phyloP scores from a whole-genome alignment of 257 asterid genomes.

The Primulina eburnea region DNA sequence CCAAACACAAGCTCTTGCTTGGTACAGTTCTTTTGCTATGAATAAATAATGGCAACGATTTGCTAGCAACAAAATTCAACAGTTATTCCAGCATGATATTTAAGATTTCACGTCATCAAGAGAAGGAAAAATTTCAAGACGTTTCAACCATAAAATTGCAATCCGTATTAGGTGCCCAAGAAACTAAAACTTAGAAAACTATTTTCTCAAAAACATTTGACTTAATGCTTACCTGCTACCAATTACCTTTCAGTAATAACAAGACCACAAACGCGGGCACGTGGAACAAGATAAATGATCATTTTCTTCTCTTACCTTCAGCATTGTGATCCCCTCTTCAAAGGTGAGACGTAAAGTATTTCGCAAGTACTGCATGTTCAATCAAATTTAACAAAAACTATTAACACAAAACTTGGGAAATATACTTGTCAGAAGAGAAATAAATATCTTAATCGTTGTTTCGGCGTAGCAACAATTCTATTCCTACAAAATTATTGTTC shows the following conservation, averaged over 20 bases:
- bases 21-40: not conserved
- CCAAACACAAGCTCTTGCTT: not conserved
- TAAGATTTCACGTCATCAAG: not conserved
- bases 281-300: conserved; percentile 4
- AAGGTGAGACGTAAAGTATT: conserved; percentile 79
- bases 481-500: conserved; percentile 1
- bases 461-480: not conserved
- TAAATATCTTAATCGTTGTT: conserved; percentile 7
- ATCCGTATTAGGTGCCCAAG: not conserved
- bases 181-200: conserved; percentile 3
- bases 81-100: conserved; percentile 2
- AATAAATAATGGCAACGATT: not conserved
- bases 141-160: not conserved
- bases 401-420: not conserved
- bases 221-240: not conserved
- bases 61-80: not conserved
- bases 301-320: conserved; percentile 49
- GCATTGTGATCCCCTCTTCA: conserved; percentile 89
- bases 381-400: conserved; percentile 20
- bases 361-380: conserved; percentile 62
- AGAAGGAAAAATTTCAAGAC: conserved; percentile 2
- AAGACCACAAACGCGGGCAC: not conserved
- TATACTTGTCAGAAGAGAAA: not conserved
- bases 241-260: not conserved
- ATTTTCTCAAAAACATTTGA: not conserved